These are phyloP conservation scores for Thoreauomyces humboldtii DNA, from an alignment of 192 early-diverging fungal species.

Conservation along the genomic window DNA sequence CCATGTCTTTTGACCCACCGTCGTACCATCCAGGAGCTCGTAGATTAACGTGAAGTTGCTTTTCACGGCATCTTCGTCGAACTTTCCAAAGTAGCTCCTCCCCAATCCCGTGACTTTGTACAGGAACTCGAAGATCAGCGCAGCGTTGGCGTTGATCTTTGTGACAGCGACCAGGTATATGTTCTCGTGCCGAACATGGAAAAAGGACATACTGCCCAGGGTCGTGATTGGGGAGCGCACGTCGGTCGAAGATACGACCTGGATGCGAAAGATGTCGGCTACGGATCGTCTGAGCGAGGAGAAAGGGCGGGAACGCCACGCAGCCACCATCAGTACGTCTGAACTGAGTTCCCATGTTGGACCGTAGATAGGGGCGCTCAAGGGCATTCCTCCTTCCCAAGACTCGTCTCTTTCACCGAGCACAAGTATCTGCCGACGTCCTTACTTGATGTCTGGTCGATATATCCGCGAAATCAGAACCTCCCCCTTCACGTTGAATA, in stretches of 20 bases:
- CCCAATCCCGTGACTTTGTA: conserved; percentile 82
- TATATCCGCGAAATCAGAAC: conserved; percentile 95
- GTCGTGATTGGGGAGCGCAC: conserved; percentile 83
- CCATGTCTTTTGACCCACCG: too few species aligned
- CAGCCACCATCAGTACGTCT: too few species aligned
- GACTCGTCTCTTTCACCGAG: too few species aligned
- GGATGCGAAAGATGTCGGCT: conserved; percentile 95
- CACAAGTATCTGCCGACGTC: too few species aligned
- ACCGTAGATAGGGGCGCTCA: too few species aligned
- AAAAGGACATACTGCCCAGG: conserved; percentile 87
- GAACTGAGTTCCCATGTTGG: too few species aligned
- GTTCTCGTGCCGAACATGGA: conserved; percentile 96
- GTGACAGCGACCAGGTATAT: conserved; percentile 91
- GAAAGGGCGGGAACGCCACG: too few species aligned
- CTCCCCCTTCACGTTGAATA: conserved; percentile 98
- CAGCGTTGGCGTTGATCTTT: conserved; percentile 92
- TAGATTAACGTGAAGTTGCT: conserved; percentile 56
- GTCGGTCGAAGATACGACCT: conserved; percentile 88
- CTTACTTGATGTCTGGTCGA: conserved; percentile 91
- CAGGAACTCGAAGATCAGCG: conserved; percentile 89
- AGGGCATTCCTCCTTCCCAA: too few species aligned
- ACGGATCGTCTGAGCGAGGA: conserved; percentile 71
- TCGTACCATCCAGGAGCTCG: conserved; percentile 52
- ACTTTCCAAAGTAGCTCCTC: conserved; percentile 79
- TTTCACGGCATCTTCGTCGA: conserved; percentile 71